These are phyloP conservation scores for Globisporangium spiculum DNA, from an alignment of 352 stramenopile species.

Conservation along the genomic window DNA sequence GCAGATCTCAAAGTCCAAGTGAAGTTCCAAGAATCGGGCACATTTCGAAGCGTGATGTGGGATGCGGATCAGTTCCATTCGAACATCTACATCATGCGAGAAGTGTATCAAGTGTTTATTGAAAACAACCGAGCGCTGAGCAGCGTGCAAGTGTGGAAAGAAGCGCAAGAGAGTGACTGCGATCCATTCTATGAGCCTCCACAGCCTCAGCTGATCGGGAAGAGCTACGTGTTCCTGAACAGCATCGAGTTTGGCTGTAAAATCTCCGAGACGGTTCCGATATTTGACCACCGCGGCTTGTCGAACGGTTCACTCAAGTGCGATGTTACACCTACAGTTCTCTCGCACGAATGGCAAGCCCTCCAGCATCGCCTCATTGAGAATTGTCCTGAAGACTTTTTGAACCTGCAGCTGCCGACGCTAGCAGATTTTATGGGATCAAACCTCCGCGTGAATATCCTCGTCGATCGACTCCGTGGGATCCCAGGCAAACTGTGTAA, in stretches of 20 bases:
- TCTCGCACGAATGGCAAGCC: conserved; percentile 79
- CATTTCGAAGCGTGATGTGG: conserved; percentile 76
- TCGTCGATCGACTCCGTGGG: conserved; percentile 45
- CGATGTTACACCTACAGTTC: conserved; percentile 55
- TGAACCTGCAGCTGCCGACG: conserved; percentile 35
- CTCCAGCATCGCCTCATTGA: conserved; percentile 61
- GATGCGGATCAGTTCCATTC: conserved; percentile 77
- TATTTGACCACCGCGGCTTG: conserved; percentile 49
- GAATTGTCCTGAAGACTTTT: conserved; percentile 41
- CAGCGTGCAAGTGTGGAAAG: conserved; percentile 32
- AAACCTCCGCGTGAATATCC: conserved; percentile 55
- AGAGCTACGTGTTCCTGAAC: conserved; percentile 60
- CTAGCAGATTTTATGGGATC: conserved; percentile 43
- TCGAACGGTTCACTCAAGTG: conserved; percentile 45
- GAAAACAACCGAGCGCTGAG: conserved; percentile 53
- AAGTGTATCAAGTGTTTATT: conserved; percentile 88
- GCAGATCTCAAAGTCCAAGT: conserved; percentile 78
- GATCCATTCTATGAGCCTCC: conserved; percentile 83
- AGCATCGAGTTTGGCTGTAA: conserved; percentile 66
- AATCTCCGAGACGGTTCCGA: conserved; percentile 48
- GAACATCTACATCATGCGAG: conserved; percentile 80
- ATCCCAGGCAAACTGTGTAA: conserved; percentile 79
- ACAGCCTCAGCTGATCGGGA: conserved; percentile 69
- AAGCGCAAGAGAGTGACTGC: conserved; percentile 30
- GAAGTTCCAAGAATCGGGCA: conserved; percentile 71